A percentile compares a stretch with the other conserved stretches of the same genome.
phyloP scores from a whole-genome alignment of 2,329 filamentous ascomycete genomes.

The Lecanicillium sp. region DNA sequence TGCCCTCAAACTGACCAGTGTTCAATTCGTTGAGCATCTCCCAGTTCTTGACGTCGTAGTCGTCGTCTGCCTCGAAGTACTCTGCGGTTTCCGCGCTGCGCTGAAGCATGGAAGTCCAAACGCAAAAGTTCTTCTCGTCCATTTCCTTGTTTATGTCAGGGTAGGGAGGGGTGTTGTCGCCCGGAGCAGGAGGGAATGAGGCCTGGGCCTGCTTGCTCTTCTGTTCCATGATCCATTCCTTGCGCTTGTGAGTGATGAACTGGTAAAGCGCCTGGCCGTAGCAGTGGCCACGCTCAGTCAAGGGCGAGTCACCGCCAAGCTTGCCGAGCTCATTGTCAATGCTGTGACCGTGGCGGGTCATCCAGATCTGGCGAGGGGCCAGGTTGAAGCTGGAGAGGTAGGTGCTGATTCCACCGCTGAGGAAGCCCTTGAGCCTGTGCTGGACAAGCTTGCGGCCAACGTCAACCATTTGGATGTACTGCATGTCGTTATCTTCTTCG shows the following conservation, averaged over 20 bases:
- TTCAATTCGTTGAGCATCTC: constrained; percentile 97
- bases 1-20: constrained; percentile 84
- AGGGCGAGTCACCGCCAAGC: constrained; percentile 82
- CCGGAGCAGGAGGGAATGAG: constrained; percentile 82
- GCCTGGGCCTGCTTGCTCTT: constrained; percentile 69
- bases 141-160: constrained; percentile 69
- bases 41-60: constrained; percentile 96
- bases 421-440: constrained; percentile 83
- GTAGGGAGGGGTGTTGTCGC: constrained; percentile 91
- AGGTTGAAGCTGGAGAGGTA: constrained; percentile 97
- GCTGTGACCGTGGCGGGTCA: constrained; percentile 91
- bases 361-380: constrained; percentile 94
- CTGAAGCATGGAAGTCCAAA: constrained; percentile 97
- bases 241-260: constrained; percentile 77
- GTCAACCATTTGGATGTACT: constrained; percentile 97
- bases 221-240: constrained; percentile 77
- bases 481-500: constrained; percentile 84
- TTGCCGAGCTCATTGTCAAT: constrained; percentile 80
- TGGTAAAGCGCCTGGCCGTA: constrained; percentile 75
- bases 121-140: constrained; percentile 85
- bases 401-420: constrained; percentile 86
- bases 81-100: constrained; percentile 83
- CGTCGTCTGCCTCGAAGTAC: constrained; percentile 83
- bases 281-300: constrained; percentile 72
- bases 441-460: constrained; percentile 92